A percentile compares a stretch with the other conserved stretches of the same genome.
Conservation (phyloP, 1,284 basidiomycete species). For the Tilletia walkeri region DNA sequence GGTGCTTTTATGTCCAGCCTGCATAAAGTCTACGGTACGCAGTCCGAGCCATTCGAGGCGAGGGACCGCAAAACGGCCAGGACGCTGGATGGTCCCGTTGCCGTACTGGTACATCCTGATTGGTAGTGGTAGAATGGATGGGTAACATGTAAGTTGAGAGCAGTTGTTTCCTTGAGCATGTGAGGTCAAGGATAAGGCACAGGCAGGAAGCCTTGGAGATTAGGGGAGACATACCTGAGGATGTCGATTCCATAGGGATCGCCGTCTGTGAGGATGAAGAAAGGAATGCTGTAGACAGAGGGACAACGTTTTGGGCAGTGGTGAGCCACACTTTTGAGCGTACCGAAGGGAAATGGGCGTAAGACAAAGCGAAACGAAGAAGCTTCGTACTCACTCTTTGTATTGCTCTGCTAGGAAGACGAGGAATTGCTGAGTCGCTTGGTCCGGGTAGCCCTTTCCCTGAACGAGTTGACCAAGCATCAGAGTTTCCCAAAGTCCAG, state of each 20-base stretch:
- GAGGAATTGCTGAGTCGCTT: constrained; percentile 30
- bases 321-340: no score
- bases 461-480: constrained; percentile 9
- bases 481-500: background rate
- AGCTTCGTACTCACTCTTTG: constrained; percentile 13
- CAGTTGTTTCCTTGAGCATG: no score
- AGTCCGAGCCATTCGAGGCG: constrained; percentile 27
- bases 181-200: no score
- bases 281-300: background rate
- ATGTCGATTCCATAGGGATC: constrained; percentile 48
- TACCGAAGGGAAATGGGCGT: no score
- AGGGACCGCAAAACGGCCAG: background rate
- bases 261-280: constrained; percentile 17
- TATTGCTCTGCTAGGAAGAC: background rate
- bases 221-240: constrained; percentile 19
- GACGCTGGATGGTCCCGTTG: background rate
- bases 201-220: background rate
- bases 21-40: constrained; percentile 21
- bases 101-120: constrained; percentile 5
- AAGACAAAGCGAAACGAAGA: no score
- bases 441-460: constrained; percentile 47
- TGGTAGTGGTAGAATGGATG: background rate
- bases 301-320: no score
- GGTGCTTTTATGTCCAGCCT: no score
- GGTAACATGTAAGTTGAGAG: no score